These are phyloP conservation scores for Stephanocyclus meneghinianus DNA, from an alignment of 352 stramenopile species.

Conservation along the genomic window DNA sequence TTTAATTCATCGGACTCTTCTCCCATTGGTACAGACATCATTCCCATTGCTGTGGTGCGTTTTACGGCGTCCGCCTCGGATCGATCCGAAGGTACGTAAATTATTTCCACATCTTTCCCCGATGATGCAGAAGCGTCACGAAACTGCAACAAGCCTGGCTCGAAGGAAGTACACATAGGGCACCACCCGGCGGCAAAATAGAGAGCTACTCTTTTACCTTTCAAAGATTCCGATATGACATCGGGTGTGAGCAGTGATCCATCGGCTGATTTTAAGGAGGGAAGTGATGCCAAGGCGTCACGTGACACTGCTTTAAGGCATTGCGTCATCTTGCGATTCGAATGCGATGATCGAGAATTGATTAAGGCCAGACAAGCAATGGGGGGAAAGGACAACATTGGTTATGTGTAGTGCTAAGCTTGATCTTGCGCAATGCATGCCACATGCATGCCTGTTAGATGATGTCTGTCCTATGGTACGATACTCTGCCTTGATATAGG, in stretches of 20 bases:
- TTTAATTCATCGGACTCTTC: slow-evolving; percentile 64
- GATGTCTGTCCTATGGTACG: too few relatives aligned
- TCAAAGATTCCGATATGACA: slow-evolving; percentile 14
- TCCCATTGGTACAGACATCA: slow-evolving; percentile 63
- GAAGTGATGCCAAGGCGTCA: slow-evolving; percentile 27
- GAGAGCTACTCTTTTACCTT: slow-evolving; percentile 58
- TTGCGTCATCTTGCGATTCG: slow-evolving; percentile 22
- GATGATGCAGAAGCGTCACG: slow-evolving; percentile 34
- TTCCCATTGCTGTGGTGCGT: slow-evolving; percentile 40
- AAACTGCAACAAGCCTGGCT: slow-evolving; percentile 59
- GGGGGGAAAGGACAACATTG: slow-evolving; percentile 15
- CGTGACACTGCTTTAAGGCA: slow-evolving; percentile 17
- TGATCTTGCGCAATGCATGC: too few relatives aligned
- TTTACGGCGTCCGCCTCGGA: slow-evolving; percentile 36
- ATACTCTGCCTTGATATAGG: too few relatives aligned
- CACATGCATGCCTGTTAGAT: too few relatives aligned
- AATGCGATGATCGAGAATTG: slow-evolving; percentile 8
- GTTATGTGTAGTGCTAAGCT: neutral
- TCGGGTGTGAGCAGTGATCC: slow-evolving; percentile 22
- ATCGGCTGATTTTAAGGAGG: slow-evolving; percentile 34
- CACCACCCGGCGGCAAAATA: slow-evolving; percentile 78
- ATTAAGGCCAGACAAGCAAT: slow-evolving; percentile 25
- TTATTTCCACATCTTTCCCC: slow-evolving; percentile 52
- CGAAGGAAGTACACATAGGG: slow-evolving; percentile 68
- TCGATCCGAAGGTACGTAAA: slow-evolving; percentile 69